Conservation (phyloP, 1,139 yeast species). For the Geotrichum fermentans region DNA sequence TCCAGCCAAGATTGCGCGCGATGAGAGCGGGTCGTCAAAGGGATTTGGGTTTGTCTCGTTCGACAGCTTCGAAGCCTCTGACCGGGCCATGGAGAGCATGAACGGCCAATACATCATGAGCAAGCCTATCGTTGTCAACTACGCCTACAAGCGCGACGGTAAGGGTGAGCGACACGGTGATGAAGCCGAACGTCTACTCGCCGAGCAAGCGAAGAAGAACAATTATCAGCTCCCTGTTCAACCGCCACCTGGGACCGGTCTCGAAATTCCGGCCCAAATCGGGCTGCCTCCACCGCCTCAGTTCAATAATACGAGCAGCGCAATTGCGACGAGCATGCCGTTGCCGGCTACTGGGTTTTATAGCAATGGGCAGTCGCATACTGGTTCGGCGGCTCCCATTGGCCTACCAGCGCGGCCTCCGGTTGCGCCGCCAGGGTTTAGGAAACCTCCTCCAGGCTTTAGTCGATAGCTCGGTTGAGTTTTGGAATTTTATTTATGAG, state of each 20-base stretch:
- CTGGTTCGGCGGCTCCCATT: not conserved
- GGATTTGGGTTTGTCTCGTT: constrained; percentile 63
- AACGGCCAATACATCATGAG: constrained; percentile 69
- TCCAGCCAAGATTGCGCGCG: constrained; percentile 52
- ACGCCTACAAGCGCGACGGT: constrained; percentile 67
- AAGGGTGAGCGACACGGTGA: constrained; percentile 71
- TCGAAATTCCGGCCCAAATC: constrained; percentile 1
- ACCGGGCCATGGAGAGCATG: constrained; percentile 65
- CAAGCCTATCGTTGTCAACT: constrained; percentile 54
- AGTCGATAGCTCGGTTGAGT: not conserved
- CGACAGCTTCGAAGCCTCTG: constrained; percentile 64
- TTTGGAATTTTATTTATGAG: too few relatives aligned
- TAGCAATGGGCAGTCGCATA: not conserved
- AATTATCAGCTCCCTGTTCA: constrained; percentile 25
- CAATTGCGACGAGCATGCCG: constrained; percentile 11
- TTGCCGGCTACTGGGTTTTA: not conserved
- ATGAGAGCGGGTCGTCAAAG: constrained; percentile 50
- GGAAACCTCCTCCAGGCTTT: constrained; percentile 5
- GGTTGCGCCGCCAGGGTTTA: constrained; percentile 16
- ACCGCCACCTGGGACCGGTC: constrained; percentile 1
- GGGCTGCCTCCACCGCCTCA: not conserved
- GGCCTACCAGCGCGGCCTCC: constrained; percentile 15
- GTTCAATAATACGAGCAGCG: not conserved
- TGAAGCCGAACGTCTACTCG: constrained; percentile 65
- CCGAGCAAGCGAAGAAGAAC: constrained; percentile 55